These are phyloP conservation scores for Suhomyces prunicola DNA, from an alignment of 805 yeast species.

Conservation along the genomic window DNA sequence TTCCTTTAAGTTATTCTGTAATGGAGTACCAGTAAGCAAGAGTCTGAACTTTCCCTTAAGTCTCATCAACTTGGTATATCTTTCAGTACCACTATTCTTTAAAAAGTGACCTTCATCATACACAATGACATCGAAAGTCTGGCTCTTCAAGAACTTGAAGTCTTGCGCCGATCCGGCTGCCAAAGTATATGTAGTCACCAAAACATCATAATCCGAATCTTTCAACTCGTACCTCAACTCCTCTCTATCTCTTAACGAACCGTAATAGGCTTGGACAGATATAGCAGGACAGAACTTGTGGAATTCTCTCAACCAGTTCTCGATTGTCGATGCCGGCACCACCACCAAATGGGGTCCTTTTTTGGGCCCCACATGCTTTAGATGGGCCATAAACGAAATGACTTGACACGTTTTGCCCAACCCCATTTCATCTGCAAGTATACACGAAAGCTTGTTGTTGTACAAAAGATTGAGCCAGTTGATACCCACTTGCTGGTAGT, in stretches of 20 bases:
- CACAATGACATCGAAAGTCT: conserved; percentile 80
- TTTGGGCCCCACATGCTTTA: conserved; percentile 57
- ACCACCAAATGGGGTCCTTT: conserved; percentile 87
- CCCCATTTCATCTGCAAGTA: conserved; percentile 98
- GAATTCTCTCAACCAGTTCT: conserved; percentile 96
- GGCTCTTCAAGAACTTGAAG: conserved; percentile 68
- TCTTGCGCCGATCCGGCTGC: conserved; percentile 88
- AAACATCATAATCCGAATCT: conserved; percentile 69
- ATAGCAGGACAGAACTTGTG: conserved; percentile 80
- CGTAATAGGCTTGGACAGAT: conserved; percentile 90
- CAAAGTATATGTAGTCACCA: conserved; percentile 90
- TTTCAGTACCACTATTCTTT: conserved; percentile 82
- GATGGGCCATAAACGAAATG: conserved; percentile 82
- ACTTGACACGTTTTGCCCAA: conserved; percentile 97
- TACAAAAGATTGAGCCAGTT: conserved; percentile 89
- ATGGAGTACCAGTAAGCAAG: conserved; percentile 92
- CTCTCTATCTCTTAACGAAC: conserved; percentile 78
- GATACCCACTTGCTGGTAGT: conserved; percentile 94
- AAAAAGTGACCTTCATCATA: conserved; percentile 98
- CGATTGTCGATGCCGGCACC: conserved; percentile 95
- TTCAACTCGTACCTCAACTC: conserved; percentile 71
- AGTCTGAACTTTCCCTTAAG: conserved; percentile 80
- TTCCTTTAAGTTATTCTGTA: conserved; percentile 90
- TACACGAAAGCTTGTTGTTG: conserved; percentile 78
- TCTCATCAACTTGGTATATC: conserved; percentile 84